Base-by-base conservation (phyloP, 768 basidiomycete species). In the Tricholomella constricta region DNA sequence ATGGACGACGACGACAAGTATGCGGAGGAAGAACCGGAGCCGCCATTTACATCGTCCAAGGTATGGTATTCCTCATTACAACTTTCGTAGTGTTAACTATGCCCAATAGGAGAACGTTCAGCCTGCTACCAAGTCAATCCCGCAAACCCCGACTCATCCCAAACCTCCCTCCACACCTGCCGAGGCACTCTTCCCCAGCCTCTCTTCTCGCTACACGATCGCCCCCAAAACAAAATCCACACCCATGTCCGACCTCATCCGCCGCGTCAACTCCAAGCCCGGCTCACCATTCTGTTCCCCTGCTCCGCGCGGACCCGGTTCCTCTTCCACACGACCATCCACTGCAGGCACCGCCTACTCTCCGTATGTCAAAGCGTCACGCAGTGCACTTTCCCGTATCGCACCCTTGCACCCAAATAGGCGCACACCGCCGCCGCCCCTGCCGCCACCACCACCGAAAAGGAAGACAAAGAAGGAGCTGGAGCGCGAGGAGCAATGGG, bases 401-500 rank as follows among this genome's bases (percentile, higher is more conserved):
- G 89, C 88, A 10, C 88, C 89, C 3, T 74, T 92, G 22, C 89
- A 91, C 60, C 81, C 83, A 8, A 87, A 88, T 64, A 74, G 88
- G 43, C 78, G 81, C 12, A 82, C 86, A 1, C 89, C 89, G 0
- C 89, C 89, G 0, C 89, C 87, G 0, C 86, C 87, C 0, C 77
- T 74, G 2, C 89, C 89, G 1, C 81, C 83, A 4, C 84, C 83
- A 0, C 87, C 88, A 4, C 83, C 85, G 40, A 81, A 78, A 56
- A 88, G 84, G 71, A 91, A 91, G 74, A 85, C 82, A 46, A 90
- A 90, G 75, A 91, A 91, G 65, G 82, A 89, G 69, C 68, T 88
- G 20, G 81, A 84, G 62, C 69, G 80, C 62, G 89, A 91, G 69
- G 89, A 91, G 66, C 80, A 78, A 61, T 90, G 90, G 80, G 89